phyloP scores from a whole-genome alignment of 345 rosid genomes.

The Linum trigynum region DNA sequence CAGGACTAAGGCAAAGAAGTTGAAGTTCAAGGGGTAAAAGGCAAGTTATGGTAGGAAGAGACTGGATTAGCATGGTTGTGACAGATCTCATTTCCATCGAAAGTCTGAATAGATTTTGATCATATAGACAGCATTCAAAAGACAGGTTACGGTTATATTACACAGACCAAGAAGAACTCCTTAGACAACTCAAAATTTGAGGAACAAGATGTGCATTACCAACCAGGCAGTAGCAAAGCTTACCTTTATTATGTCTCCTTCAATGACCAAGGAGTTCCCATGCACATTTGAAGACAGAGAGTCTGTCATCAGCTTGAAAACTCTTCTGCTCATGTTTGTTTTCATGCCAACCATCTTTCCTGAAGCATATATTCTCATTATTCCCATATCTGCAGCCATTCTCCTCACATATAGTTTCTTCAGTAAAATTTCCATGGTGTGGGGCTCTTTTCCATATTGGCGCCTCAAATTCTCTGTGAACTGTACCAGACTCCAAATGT shows the following conservation, averaged over 20 bases:
- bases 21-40: neutral
- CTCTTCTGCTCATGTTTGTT: conserved; percentile 69
- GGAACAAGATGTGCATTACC: no score
- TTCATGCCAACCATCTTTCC: conserved; percentile 87
- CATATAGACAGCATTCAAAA: neutral
- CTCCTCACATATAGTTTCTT: conserved; percentile 86
- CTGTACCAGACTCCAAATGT: conserved; percentile 74
- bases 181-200: no score
- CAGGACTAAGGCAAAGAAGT: no score
- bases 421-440: conserved; percentile 75
- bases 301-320: conserved; percentile 73
- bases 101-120: neutral
- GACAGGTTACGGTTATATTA: neutral
- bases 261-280: conserved; percentile 51
- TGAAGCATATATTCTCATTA: conserved; percentile 56
- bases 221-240: conserved; percentile 1
- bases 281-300: conserved; percentile 61
- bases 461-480: conserved; percentile 79
- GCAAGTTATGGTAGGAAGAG: neutral
- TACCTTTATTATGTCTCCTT: conserved; percentile 79
- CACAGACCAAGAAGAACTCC: conserved; percentile 2
- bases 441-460: conserved; percentile 86
- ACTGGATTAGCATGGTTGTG: neutral
- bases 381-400: conserved; percentile 97
- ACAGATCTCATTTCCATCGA: neutral